phyloP scores from a whole-genome alignment of 1,284 basidiomycete species.

The Sporisorium scitamineum region DNA sequence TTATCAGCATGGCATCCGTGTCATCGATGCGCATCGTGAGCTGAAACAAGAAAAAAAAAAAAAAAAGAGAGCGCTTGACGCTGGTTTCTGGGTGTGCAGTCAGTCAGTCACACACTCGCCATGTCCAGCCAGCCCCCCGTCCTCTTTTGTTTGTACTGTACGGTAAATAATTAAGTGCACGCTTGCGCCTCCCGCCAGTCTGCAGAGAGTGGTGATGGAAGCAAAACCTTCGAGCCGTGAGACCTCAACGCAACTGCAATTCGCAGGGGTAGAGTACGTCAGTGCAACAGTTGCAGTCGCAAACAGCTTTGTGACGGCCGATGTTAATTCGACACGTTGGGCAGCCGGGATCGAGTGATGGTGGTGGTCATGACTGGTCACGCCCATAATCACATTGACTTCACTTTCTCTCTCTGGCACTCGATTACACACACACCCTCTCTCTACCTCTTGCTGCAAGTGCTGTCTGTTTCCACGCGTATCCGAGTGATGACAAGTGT shows the following conservation, averaged over 20 bases:
- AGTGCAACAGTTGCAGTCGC: not conserved
- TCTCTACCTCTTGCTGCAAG: not conserved
- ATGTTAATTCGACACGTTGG: not conserved
- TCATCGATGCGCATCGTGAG: not conserved
- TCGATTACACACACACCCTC: not conserved
- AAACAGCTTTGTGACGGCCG: not conserved
- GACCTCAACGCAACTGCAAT: no score
- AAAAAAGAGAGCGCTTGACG: not conserved
- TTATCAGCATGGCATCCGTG: not conserved
- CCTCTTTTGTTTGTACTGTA: no score
- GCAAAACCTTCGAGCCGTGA: no score
- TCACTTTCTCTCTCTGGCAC: not conserved
- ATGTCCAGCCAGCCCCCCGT: no score
- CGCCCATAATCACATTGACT: not conserved
- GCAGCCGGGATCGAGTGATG: constrained; percentile 1
- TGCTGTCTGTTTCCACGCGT: no score
- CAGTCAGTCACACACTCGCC: no score
- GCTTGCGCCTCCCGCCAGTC: no score
- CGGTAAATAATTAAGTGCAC: no score
- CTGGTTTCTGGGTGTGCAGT: no score
- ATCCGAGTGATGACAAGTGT: not conserved
- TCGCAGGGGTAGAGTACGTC: not conserved
- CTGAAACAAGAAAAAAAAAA: no score
- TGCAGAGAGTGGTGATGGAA: no score
- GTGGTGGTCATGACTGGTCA: constrained; percentile 1